Evolutionary conservation across 2,329 filamentous ascomycete genomes (phyloP).

Genomic region (Ophiocordyceps camponoti-rufipedis): DNA sequence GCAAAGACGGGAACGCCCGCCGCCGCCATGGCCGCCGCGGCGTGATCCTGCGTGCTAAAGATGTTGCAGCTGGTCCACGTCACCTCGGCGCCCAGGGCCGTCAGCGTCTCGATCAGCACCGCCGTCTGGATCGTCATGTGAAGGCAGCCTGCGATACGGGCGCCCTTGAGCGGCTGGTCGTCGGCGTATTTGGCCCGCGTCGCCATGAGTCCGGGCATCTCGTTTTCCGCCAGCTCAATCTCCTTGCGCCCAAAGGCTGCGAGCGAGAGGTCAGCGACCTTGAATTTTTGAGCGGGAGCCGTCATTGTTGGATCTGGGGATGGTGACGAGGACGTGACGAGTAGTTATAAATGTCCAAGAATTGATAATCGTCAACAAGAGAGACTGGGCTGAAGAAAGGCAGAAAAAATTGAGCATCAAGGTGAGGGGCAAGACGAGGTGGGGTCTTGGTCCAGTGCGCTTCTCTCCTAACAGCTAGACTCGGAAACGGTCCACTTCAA

Average conservation of each 20-base stretch:
- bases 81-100: slow-evolving; percentile 85
- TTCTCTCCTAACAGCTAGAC: too few species aligned
- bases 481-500: too few species aligned
- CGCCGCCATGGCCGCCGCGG: slow-evolving; percentile 91
- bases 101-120: slow-evolving; percentile 96
- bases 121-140: slow-evolving; percentile 99
- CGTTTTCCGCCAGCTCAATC: slow-evolving; percentile 92
- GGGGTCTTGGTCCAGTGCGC: too few species aligned
- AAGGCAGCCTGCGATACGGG: slow-evolving; percentile 91
- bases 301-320: slow-evolving; percentile 27
- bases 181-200: slow-evolving; percentile 79
- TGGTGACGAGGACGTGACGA: not conserved
- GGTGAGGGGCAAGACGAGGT: too few species aligned
- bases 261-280: slow-evolving; percentile 95
- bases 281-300: slow-evolving; percentile 84
- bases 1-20: slow-evolving; percentile 72
- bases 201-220: slow-evolving; percentile 96
- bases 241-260: slow-evolving; percentile 98
- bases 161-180: slow-evolving; percentile 87
- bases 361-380: not conserved
- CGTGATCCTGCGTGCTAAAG: slow-evolving; percentile 98
- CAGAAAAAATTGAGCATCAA: too few species aligned
- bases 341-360: not conserved
- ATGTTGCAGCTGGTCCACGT: slow-evolving; percentile 99
- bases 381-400: not conserved